phyloP scores from a whole-genome alignment of 371 early-diverging fungal genomes.

The Mortierella sp. region DNA sequence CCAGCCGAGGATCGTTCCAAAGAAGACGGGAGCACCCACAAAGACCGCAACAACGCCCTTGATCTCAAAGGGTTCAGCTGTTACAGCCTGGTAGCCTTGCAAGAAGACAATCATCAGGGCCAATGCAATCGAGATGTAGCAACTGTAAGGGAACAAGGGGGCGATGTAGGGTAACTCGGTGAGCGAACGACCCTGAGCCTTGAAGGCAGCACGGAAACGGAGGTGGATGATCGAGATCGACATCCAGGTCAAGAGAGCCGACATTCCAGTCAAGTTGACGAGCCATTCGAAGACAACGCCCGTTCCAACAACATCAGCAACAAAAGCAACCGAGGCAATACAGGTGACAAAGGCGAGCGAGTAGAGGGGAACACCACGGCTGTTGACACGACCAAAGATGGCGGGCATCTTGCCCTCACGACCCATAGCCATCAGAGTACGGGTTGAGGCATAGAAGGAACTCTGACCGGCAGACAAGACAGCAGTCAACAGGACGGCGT shows the following conservation, averaged over 20 bases:
- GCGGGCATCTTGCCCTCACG: constrained; percentile 73
- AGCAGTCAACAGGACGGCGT: constrained; percentile 79
- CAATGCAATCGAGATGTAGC: constrained; percentile 74
- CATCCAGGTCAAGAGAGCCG: constrained; percentile 87
- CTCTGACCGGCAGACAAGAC: constrained; percentile 79
- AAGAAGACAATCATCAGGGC: constrained; percentile 73
- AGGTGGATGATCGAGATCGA: constrained; percentile 84
- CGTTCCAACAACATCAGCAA: constrained; percentile 67
- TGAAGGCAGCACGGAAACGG: constrained; percentile 85
- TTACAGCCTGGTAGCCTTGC: constrained; percentile 72
- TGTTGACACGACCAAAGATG: constrained; percentile 69
- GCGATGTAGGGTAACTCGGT: constrained; percentile 80
- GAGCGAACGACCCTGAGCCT: constrained; percentile 75
- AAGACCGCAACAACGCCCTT: constrained; percentile 62
- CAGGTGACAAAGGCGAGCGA: constrained; percentile 68
- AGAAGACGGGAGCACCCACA: constrained; percentile 63
- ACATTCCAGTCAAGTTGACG: constrained; percentile 75
- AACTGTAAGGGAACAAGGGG: constrained; percentile 75
- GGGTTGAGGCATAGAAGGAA: constrained; percentile 79
- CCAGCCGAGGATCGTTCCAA: constrained; percentile 62
- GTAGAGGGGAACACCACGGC: constrained; percentile 74
- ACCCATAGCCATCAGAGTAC: constrained; percentile 76
- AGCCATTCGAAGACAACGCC: constrained; percentile 85
- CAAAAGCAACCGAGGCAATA: constrained; percentile 75
- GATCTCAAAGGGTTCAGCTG: constrained; percentile 61